Evolutionary conservation across 345 rosid genomes (phyloP), one percentile per base, ranked within the genome.

Genomic region (Trapa incisa): DNA sequence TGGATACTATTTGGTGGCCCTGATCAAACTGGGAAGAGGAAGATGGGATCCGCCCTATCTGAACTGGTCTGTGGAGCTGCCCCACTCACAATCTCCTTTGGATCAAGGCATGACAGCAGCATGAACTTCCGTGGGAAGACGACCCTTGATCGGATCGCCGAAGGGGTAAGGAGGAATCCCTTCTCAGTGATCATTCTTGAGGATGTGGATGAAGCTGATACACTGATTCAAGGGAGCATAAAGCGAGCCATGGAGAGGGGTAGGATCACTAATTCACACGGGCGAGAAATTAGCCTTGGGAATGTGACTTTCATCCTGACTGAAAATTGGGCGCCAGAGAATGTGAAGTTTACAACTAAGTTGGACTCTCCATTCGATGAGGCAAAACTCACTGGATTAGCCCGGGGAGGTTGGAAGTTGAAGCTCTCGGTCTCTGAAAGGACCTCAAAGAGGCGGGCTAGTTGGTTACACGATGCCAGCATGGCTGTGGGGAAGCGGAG

Each of bases 1-100:
- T 94, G 99, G 99, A 75, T 94, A 38, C 70, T 94, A 77, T 91
- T 94, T 68, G 79, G 82, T 0, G 99, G 99, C 69, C 96, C 96
- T 1, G 99, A 94, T 72, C 76, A 81, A 70, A 71, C 82, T 12
- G 99, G 99, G 74, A 94, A 94, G 84, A 86, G 77, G 77, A 91
- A 81, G 81, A 87, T 94, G 96, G 96, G 96, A 9, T 76, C 84
- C 37, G 86, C 90, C 50, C 77, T 94, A 6, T 87, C 99, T 0
- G 87, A 85, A 52, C 84, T 81, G 12, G 74, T 85, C 64, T 81
- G 77, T 6, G 86, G 86, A 36, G 66, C 81, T 17, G 72, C 74
- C 66, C 96, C 96, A 0, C 80, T 80, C 65, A 82, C 77, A 38
- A 78, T 94, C 67, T 68, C 78, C 57, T 86, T 94, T 9, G 96